Conservation (phyloP, 768 basidiomycete genomes). For the Cantharellus anzutake region DNA sequence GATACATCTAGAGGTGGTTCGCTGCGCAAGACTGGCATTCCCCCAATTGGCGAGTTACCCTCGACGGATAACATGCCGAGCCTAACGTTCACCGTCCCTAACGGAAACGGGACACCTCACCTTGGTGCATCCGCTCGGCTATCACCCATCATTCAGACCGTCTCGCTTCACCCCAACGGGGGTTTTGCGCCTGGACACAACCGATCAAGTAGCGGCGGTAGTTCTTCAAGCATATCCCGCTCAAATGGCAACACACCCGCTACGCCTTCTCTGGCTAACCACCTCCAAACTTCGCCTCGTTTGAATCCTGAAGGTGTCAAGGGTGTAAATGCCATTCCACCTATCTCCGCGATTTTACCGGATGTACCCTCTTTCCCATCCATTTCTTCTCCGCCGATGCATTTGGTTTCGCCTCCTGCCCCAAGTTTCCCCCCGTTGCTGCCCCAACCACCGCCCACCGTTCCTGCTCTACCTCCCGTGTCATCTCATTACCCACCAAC, state of each 20-base stretch:
- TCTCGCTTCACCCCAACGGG: neutral
- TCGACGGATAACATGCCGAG: neutral
- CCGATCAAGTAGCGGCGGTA: neutral
- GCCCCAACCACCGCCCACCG: slow-evolving; percentile 10
- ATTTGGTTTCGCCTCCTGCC: neutral
- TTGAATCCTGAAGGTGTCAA: neutral
- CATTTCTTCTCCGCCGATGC: neutral
- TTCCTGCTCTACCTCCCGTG: slow-evolving; percentile 1
- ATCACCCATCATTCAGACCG: neutral
- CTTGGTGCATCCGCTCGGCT: neutral
- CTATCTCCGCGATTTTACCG: neutral
- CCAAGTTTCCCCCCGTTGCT: slow-evolving; percentile 12
- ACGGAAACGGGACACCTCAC: neutral
- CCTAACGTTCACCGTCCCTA: neutral
- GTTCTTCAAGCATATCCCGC: neutral
- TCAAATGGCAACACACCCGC: neutral
- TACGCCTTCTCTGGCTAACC: neutral
- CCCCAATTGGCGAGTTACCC: neutral
- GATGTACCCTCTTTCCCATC: neutral
- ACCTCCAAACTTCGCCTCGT: neutral
- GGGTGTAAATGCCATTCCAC: neutral
- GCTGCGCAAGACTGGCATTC: neutral
- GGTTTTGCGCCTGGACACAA: neutral
- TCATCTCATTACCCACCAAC: neutral
- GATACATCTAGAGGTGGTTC: neutral